These are phyloP conservation scores for Globisporangium spiculum DNA, from an alignment of 352 stramenopile species.

Conservation along the genomic window DNA sequence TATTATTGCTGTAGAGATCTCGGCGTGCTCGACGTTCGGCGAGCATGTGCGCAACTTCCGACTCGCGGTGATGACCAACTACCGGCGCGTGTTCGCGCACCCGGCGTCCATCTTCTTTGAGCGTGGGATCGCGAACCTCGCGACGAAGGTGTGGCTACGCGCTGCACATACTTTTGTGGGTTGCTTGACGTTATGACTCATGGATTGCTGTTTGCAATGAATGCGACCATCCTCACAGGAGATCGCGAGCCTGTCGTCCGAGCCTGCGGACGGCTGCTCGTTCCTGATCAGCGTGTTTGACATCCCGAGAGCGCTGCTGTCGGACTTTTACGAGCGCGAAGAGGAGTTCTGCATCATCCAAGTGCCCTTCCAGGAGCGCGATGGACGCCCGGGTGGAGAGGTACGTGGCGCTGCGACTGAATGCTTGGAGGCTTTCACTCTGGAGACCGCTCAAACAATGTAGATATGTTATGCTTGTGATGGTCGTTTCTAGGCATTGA, in stretches of 20 bases:
- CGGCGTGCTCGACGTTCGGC: constrained; percentile 85
- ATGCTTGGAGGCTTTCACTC: not conserved
- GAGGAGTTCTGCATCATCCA: constrained; percentile 87
- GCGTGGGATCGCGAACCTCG: constrained; percentile 81
- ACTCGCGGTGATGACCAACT: constrained; percentile 77
- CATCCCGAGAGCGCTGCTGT: constrained; percentile 48
- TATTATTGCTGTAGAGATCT: constrained; percentile 40
- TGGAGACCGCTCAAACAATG: not conserved
- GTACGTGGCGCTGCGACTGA: not conserved
- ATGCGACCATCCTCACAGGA: constrained; percentile 39
- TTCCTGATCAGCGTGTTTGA: constrained; percentile 79
- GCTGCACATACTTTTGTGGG: not conserved
- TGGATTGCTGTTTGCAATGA: not conserved
- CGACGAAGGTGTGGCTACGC: constrained; percentile 54
- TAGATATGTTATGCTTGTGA: not conserved
- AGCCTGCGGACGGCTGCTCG: constrained; percentile 45
- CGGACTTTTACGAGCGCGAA: constrained; percentile 79
- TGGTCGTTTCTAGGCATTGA: constrained; percentile 43
- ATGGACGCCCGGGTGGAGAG: constrained; percentile 29
- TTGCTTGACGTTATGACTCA: not conserved
- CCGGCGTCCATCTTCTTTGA: constrained; percentile 93
- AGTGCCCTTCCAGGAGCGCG: constrained; percentile 72
- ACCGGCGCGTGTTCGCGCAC: constrained; percentile 89
- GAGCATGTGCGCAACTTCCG: constrained; percentile 86
- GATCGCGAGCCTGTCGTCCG: constrained; percentile 85